Percentiles rank a stretch among this genome's conserved stretches.
Evolutionary conservation across 2,329 filamentous ascomycete genomes (phyloP).

Genomic region (Claviceps africana): DNA sequence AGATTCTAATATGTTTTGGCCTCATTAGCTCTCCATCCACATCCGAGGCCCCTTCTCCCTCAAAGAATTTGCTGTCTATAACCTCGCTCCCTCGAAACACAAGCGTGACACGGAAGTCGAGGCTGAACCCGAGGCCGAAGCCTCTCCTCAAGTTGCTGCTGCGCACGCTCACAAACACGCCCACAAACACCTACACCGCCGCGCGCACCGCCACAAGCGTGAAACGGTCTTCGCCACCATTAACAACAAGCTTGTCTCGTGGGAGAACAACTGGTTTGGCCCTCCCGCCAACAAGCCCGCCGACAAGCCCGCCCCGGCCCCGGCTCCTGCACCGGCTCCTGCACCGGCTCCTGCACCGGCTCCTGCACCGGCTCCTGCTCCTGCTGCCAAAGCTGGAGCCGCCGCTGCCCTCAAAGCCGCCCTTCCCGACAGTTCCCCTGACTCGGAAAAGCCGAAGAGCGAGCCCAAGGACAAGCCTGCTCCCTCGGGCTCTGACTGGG

Average conservation of each 20-base stretch:
- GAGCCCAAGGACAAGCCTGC: background rate
- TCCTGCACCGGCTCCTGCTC: background rate
- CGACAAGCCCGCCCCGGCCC: conserved; percentile 4
- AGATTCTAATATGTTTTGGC: conserved; percentile 1
- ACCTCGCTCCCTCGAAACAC: conserved; percentile 25
- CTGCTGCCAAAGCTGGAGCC: conserved; percentile 8
- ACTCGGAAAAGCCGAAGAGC: background rate
- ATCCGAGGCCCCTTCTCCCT: conserved; percentile 56
- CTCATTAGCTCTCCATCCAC: conserved; percentile 50
- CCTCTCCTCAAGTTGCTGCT: conserved; percentile 8
- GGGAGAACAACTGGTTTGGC: conserved; percentile 41
- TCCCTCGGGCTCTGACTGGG: conserved; percentile 19
- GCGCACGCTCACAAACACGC: conserved; percentile 21
- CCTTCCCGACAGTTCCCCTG: background rate
- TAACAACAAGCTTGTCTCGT: conserved; percentile 41
- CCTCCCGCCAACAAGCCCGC: conserved; percentile 12
- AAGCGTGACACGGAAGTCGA: conserved; percentile 13
- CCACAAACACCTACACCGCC: conserved; percentile 38
- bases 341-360: conserved; percentile 2
- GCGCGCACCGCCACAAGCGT: conserved; percentile 25
- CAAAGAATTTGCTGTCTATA: conserved; percentile 56
- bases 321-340: background rate
- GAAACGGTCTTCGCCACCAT: conserved; percentile 44
- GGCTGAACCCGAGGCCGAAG: background rate
- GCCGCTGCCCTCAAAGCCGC: conserved; percentile 5